phyloP scores from a whole-genome alignment of 495 filamentous ascomycete species.

The Neurospora sp. region DNA sequence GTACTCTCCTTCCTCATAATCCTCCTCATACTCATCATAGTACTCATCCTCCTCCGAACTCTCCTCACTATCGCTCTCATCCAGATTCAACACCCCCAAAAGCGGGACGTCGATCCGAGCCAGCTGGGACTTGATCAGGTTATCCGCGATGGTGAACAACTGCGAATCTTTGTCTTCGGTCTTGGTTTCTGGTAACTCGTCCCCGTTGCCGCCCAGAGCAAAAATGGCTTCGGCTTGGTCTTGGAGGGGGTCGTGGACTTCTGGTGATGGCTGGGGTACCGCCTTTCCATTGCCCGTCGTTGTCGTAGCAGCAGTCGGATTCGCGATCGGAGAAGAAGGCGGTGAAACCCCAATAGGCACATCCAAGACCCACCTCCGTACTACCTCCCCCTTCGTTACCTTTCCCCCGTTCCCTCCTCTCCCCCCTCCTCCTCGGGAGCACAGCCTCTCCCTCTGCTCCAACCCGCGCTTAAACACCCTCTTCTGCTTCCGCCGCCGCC shows the following conservation, averaged over 20 bases:
- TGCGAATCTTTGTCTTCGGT: constrained; percentile 19
- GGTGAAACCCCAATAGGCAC: constrained; percentile 10
- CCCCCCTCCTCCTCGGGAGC: not conserved
- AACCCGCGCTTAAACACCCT: constrained; percentile 17
- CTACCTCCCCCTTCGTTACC: constrained; percentile 23
- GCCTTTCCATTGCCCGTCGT: too few relatives aligned
- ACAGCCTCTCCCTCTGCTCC: constrained; percentile 2
- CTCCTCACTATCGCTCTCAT: constrained; percentile 25
- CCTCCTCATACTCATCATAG: constrained; percentile 11
- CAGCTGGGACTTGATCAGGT: constrained; percentile 27
- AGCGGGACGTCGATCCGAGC: constrained; percentile 23
- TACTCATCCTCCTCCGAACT: constrained; percentile 3
- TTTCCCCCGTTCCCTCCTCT: not conserved
- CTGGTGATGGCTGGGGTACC: not conserved
- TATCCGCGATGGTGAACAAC: constrained; percentile 21
- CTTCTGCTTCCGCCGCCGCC: constrained; percentile 14
- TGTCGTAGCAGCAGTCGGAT: too few relatives aligned
- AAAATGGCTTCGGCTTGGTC: constrained; percentile 20
- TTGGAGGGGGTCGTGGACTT: not conserved
- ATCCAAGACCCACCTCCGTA: constrained; percentile 24
- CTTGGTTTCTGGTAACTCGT: not conserved
- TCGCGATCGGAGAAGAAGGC: not conserved
- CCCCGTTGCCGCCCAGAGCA: constrained; percentile 18
- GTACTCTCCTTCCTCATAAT: constrained; percentile 7
- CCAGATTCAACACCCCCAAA: constrained; percentile 22